Evolutionary conservation across 2,329 filamentous ascomycete species (phyloP).

Genomic region (Macrophomina phaseolina): DNA sequence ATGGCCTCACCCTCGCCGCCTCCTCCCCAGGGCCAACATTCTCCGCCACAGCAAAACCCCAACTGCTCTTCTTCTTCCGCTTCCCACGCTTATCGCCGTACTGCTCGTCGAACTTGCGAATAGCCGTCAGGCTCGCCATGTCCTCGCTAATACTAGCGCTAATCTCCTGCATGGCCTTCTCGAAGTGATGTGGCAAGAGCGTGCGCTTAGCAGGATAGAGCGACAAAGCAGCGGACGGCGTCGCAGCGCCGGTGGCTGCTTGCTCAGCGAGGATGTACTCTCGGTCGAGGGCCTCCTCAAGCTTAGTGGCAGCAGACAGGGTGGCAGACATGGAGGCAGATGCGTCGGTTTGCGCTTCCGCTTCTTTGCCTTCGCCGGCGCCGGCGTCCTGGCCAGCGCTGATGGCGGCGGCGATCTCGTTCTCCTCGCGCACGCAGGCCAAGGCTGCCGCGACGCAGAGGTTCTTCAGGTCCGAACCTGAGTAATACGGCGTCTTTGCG

Average conservation of each 20-base stretch:
- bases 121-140: slow-evolving; percentile 83
- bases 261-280: too few species aligned
- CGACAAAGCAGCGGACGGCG: background rate
- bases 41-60: slow-evolving; percentile 53
- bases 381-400: background rate
- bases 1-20: slow-evolving; percentile 39
- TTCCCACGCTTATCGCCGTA: slow-evolving; percentile 81
- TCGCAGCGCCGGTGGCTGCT: too few species aligned
- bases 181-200: slow-evolving; percentile 75
- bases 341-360: background rate
- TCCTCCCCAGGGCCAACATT: slow-evolving; percentile 39
- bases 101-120: slow-evolving; percentile 94
- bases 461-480: slow-evolving; percentile 84
- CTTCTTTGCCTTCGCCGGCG: background rate
- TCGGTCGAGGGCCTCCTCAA: too few species aligned
- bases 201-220: slow-evolving; percentile 56
- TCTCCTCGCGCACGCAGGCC: slow-evolving; percentile 78
- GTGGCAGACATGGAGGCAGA: background rate
- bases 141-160: slow-evolving; percentile 92
- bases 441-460: slow-evolving; percentile 80
- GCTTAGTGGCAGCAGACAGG: too few species aligned
- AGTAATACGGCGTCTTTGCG: slow-evolving; percentile 74
- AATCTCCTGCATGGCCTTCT: slow-evolving; percentile 84
- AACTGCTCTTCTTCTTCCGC: slow-evolving; percentile 62
- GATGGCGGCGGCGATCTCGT: slow-evolving; percentile 40